phyloP scores from a whole-genome alignment of 768 basidiomycete species.

The Piloderma croceum region DNA sequence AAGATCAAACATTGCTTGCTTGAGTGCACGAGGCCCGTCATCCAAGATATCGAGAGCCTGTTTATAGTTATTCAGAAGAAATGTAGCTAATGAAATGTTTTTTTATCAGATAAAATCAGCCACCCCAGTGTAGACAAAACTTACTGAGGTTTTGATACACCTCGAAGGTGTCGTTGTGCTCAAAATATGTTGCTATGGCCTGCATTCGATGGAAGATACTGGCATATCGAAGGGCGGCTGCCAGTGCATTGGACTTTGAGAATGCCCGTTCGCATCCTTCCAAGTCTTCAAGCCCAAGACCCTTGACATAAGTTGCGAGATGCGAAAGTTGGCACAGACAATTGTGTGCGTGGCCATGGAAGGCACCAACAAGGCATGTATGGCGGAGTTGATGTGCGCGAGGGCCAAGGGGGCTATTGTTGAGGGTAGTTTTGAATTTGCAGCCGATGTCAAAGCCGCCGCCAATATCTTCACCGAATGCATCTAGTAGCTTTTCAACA shows the following conservation, averaged over 20 bases:
- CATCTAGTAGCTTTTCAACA: slow-evolving; percentile 6
- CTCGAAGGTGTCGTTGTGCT: slow-evolving; percentile 2
- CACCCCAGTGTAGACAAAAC: background rate
- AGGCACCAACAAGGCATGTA: slow-evolving; percentile 10
- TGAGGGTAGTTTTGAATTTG: slow-evolving; percentile 18
- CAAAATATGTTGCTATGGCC: slow-evolving; percentile 3
- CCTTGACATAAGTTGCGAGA: background rate
- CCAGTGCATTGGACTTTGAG: slow-evolving; percentile 2
- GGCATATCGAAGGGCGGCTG: background rate
- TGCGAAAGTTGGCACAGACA: slow-evolving; percentile 1
- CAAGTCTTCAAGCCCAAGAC: slow-evolving; percentile 5
- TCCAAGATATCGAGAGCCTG: slow-evolving; percentile 10
- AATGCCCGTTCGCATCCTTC: slow-evolving; percentile 4
- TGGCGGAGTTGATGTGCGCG: slow-evolving; percentile 5
- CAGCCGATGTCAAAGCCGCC: slow-evolving; percentile 21
- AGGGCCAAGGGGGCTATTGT: slow-evolving; percentile 12
- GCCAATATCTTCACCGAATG: slow-evolving; percentile 6
- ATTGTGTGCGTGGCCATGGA: slow-evolving; percentile 10
- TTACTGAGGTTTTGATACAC: slow-evolving; percentile 1
- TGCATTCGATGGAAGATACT: slow-evolving; percentile 3
- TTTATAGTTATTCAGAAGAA: slow-evolving; percentile 14
- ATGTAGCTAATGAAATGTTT: slow-evolving; percentile 4
- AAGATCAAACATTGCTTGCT: slow-evolving; percentile 4
- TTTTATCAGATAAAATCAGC: background rate
- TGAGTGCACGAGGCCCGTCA: background rate